A percentile compares a stretch with the other conserved stretches of the same genome.
Conservation (phyloP, 192 early-diverging fungal genomes). For the Podila horticola region DNA sequence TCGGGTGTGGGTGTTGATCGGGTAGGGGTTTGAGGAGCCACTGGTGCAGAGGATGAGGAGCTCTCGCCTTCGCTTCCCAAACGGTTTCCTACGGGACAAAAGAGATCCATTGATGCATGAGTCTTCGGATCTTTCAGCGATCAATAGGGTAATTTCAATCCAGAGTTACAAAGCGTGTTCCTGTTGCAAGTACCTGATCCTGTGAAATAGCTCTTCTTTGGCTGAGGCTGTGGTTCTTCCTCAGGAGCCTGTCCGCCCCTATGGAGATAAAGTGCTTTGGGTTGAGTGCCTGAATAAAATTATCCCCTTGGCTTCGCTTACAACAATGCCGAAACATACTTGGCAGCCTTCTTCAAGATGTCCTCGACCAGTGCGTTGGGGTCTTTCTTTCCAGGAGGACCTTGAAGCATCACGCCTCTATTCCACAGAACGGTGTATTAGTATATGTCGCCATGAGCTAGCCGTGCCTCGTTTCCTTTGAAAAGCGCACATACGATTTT, state of each 20-base stretch:
- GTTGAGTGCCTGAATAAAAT: not conserved
- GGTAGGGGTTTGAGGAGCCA: constrained; percentile 12
- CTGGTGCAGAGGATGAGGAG: constrained; percentile 31
- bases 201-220: constrained; percentile 33
- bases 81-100: constrained; percentile 44
- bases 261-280: not conserved
- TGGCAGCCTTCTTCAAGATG: constrained; percentile 81
- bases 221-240: constrained; percentile 23
- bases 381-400: constrained; percentile 56
- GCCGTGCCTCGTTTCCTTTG: too few species aligned
- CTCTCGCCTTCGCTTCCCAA: constrained; percentile 64
- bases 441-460: not conserved
- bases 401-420: constrained; percentile 62
- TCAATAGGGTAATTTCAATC: too few species aligned
- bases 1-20: constrained; percentile 30
- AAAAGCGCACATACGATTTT: constrained; percentile 79
- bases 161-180: not conserved
- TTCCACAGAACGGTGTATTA: not conserved
- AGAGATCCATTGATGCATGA: not conserved
- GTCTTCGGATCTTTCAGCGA: too few species aligned
- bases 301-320: not conserved
- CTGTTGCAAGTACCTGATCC: constrained; percentile 36
- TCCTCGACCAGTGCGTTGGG: constrained; percentile 74
- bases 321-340: constrained; percentile 50
- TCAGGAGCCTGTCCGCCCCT: constrained; percentile 44